These are phyloP conservation scores for Aureobasidium sp. DNA, from an alignment of 2,329 filamentous ascomycete species.

Conservation along the genomic window DNA sequence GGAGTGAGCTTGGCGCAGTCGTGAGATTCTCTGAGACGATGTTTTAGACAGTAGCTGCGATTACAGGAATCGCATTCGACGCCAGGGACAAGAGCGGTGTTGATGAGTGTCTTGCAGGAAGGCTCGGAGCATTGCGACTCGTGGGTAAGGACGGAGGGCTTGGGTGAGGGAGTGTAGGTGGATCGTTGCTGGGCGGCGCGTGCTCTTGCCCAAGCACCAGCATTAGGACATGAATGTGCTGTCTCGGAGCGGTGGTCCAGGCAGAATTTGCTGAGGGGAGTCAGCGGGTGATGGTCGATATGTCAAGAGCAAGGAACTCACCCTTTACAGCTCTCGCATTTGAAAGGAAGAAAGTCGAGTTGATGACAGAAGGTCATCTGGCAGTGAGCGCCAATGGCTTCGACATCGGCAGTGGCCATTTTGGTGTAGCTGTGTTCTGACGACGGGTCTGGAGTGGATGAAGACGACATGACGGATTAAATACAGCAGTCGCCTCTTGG, in stretches of 20 bases:
- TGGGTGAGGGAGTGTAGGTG: conserved; percentile 31
- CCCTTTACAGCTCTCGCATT: conserved; percentile 77
- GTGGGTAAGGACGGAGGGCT: conserved; percentile 51
- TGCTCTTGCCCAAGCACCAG: conserved; percentile 53
- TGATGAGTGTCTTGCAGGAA: conserved; percentile 63
- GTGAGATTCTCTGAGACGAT: conserved; percentile 73
- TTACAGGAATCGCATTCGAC: conserved; percentile 68
- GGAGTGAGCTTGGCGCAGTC: conserved; percentile 70
- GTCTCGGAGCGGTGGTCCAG: conserved; percentile 87
- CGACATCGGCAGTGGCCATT: conserved; percentile 72
- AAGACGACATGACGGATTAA: conserved; percentile 35
- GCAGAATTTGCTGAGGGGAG: conserved; percentile 53
- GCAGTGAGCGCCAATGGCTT: conserved; percentile 84
- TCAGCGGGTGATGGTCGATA: neutral
- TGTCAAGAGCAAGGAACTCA: conserved; percentile 23
- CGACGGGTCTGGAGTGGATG: conserved; percentile 34
- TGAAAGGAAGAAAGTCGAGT: conserved; percentile 92
- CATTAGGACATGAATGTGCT: conserved; percentile 61
- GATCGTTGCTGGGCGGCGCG: conserved; percentile 35
- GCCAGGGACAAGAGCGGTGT: conserved; percentile 60
- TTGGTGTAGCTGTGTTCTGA: conserved; percentile 52
- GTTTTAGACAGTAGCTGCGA: conserved; percentile 69
- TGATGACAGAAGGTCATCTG: conserved; percentile 86
- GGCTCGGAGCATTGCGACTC: conserved; percentile 63
- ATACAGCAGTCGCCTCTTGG: neutral